Base-by-base conservation (phyloP, 192 early-diverging fungal genomes). In the Lobulomyces angularis region DNA sequence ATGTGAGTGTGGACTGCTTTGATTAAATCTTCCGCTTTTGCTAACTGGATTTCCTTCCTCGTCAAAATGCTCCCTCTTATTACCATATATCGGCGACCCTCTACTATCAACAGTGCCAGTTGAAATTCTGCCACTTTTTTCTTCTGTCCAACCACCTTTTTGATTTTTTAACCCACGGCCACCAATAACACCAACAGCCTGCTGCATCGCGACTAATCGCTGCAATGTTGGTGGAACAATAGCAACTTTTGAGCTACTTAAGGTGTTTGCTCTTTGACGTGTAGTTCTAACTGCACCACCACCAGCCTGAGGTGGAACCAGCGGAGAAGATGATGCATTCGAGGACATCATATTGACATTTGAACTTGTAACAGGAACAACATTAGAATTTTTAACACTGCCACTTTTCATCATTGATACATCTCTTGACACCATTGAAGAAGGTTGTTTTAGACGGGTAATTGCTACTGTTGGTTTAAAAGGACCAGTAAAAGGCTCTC, bases 401-500 rank as follows among this genome's bases (percentile, higher is more conserved):
- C 31, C n/a, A 16, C 31, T 14, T n/a, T 32, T 14, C 12, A 12
- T 32, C 14, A 14, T 12, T 32, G 14, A 14, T 12, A 32, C 31
- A 32, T 32, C 14, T 12, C 31, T 32, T 32, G 12, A 12, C 14
- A n/a, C 14, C 12, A 32, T 12, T 14, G 31, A 32, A 14, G 31
- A 14, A 12, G 31, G 31, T 32, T 32, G 31, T 18, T 8, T 8
- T 8, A 8, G 19, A 21, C 8, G 37, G 37, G 8, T 14, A 14
- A 12, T 8, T 8, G 8, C 14, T 8, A 23, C 37, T 16, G 21
- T 48, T 21, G 37, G n/a, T 46, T 23, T 11, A 48, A 81, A 90
- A 34, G 80, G 74, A 0, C 75, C 80, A 4, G 61, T 57, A 22
- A 80, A 87, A 11, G 63, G 60, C 50, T 90, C 83, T 2, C 88